These are phyloP conservation scores for Sporothrix variecibatus DNA, from an alignment of 2,329 filamentous ascomycete species.

Conservation along the genomic window DNA sequence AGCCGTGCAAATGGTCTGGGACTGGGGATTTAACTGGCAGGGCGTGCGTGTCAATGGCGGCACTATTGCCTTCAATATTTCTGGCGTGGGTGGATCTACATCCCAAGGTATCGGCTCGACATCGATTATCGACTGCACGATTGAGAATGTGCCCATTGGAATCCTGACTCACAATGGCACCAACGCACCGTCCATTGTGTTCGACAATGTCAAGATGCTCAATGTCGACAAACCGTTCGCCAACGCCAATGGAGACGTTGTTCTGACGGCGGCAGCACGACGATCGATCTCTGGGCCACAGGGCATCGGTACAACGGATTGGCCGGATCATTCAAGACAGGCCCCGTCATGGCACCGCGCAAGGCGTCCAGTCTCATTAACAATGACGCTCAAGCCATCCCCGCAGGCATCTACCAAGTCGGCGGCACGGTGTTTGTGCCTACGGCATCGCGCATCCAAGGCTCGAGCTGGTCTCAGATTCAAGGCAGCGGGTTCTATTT, in stretches of 20 bases:
- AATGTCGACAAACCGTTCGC: conserved; percentile 44
- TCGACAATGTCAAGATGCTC: conserved; percentile 33
- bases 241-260: too few species aligned
- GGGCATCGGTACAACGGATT: too few species aligned
- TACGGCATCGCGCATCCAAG: conserved; percentile 63
- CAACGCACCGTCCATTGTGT: conserved; percentile 23
- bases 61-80: not conserved
- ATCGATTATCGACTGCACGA: not conserved
- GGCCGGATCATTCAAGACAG: too few species aligned
- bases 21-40: conserved; percentile 75
- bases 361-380: too few species aligned
- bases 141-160: not conserved
- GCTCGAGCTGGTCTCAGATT: conserved; percentile 64
- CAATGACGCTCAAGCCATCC: too few species aligned
- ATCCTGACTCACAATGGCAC: not conserved
- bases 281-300: too few species aligned
- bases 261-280: conserved; percentile 38
- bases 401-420: too few species aligned
- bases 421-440: too few species aligned
- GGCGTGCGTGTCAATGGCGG: conserved; percentile 43
- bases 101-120: not conserved
- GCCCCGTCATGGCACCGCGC: too few species aligned
- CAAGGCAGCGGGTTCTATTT: conserved; percentile 59
- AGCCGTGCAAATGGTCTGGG: conserved; percentile 70
- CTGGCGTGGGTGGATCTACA: not conserved